A percentile compares a stretch with the other conserved stretches of the same genome.
Conservation (phyloP, 768 basidiomycete species). For the Tulasnella sp. region DNA sequence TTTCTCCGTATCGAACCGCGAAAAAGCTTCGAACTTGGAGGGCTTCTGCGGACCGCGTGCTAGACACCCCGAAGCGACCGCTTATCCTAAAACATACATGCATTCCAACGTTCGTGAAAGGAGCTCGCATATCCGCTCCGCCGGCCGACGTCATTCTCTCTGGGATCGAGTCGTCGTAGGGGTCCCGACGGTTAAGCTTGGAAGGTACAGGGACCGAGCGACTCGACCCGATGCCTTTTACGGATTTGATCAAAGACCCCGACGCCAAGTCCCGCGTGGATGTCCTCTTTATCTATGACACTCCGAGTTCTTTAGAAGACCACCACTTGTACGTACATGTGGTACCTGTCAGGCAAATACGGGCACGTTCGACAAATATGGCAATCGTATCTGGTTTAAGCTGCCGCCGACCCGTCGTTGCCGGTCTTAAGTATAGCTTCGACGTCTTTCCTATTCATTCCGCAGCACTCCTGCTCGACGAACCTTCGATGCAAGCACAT, state of each 20-base stretch:
- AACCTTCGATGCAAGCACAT: not conserved
- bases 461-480: not conserved
- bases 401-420: not conserved
- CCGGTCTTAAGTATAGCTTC: not conserved
- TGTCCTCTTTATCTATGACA: not conserved
- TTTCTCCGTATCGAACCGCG: not conserved
- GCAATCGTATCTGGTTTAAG: not conserved
- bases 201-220: not conserved
- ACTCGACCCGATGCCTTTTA: not conserved
- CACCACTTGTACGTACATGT: not conserved
- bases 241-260: not conserved
- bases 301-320: not conserved
- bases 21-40: not conserved
- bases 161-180: not conserved
- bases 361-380: not conserved
- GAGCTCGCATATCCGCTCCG: not conserved
- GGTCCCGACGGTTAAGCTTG: not conserved
- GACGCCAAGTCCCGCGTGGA: not conserved
- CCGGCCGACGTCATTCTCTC: not conserved
- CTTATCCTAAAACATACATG: not conserved
- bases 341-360: not conserved
- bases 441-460: not conserved
- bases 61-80: not conserved
- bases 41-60: not conserved
- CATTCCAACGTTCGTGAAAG: not conserved